Percentiles rank a stretch among this genome's conserved stretches.
Evolutionary conservation across 2,329 filamentous ascomycete species (phyloP).

Genomic region (Xylariaceae sp.): DNA sequence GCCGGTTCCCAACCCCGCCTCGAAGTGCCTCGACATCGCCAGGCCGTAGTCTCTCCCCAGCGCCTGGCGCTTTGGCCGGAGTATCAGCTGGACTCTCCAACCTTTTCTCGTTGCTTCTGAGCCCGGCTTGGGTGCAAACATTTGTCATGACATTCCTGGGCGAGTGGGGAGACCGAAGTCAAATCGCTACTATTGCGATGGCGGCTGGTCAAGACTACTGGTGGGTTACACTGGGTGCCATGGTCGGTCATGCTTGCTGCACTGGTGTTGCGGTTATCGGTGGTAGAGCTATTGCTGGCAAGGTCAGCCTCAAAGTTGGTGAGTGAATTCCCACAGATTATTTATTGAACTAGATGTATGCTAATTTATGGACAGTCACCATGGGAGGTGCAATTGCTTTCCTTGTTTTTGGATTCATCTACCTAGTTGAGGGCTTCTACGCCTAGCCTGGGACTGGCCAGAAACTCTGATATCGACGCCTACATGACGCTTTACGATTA

Average conservation of each 20-base stretch:
- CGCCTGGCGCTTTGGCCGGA: slow-evolving; percentile 31
- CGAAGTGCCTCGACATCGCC: slow-evolving; percentile 77
- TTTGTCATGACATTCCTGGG: slow-evolving; percentile 99
- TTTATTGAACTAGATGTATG: neutral
- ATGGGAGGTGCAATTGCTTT: slow-evolving; percentile 89
- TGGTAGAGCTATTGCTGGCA: slow-evolving; percentile 85
- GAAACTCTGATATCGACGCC: neutral
- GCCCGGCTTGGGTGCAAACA: slow-evolving; percentile 96
- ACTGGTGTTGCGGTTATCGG: slow-evolving; percentile 89
- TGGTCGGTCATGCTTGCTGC: slow-evolving; percentile 82
- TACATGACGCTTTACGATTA: neutral
- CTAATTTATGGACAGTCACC: slow-evolving; percentile 62
- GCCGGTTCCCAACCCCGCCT: slow-evolving; percentile 73
- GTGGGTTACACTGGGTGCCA: slow-evolving; percentile 92
- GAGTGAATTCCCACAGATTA: slow-evolving; percentile 42
- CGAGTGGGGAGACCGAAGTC: slow-evolving; percentile 95
- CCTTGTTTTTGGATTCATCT: slow-evolving; percentile 86
- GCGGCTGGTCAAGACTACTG: slow-evolving; percentile 97
- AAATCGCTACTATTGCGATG: slow-evolving; percentile 99
- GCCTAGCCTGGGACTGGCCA: slow-evolving; percentile 29
- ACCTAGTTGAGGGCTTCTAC: slow-evolving; percentile 76
- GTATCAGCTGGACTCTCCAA: slow-evolving; percentile 65
- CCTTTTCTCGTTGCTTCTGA: slow-evolving; percentile 80
- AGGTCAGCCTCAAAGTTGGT: slow-evolving; percentile 94
- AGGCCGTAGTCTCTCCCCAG: slow-evolving; percentile 54